Evolutionary conservation across 1,284 basidiomycete species (phyloP), one percentile per base, ranked within the genome.

Genomic region (Trichosporon sp.): DNA sequence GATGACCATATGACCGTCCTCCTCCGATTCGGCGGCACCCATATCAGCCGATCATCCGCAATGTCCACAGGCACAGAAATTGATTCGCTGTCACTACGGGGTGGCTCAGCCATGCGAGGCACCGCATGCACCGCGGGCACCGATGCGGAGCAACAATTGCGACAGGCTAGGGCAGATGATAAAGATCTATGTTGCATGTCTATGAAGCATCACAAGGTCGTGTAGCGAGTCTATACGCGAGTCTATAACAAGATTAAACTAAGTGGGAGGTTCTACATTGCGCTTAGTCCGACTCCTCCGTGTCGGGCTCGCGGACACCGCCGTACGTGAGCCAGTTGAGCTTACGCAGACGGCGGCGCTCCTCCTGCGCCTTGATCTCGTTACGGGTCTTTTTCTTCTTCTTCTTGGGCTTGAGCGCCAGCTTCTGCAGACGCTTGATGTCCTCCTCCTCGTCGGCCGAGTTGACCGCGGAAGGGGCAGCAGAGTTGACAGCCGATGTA

Each of bases 321-420:
- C 95, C 95, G 79, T 89, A 89, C 21, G 88, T 89, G 72, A 97
- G 86, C 93, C 93, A 98, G 73, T 89, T 87, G 73, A 96, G 81
- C 85, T 94, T 94, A 76, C 93, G 87, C 78, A 90, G 81, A 75
- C 90, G 87, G 79, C 92, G 86, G 72, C 93, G 87, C 84, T 94
- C 93, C 83, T 94, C 93, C 83, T 90, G 90, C 7, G 89, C 93
- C 85, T 97, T 97, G 75, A 91, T 64, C 83, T 96, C 93, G 85
- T 97, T 97, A 73, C 94, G 88, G 7, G 94, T 96, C 83, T 88
- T 67, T 81, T 81, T 96, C 88, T 96, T 97, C 87, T 95, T 95
- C 87, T 92, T 95, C 85, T 87, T 91, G 69, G 81, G 82, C 77
- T 84, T 85, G 72, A 84, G 77, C 54, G 78, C 78, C 11, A 82